Conservation (phyloP, 1,284 basidiomycete species). For the Thelephora terrestris region DNA sequence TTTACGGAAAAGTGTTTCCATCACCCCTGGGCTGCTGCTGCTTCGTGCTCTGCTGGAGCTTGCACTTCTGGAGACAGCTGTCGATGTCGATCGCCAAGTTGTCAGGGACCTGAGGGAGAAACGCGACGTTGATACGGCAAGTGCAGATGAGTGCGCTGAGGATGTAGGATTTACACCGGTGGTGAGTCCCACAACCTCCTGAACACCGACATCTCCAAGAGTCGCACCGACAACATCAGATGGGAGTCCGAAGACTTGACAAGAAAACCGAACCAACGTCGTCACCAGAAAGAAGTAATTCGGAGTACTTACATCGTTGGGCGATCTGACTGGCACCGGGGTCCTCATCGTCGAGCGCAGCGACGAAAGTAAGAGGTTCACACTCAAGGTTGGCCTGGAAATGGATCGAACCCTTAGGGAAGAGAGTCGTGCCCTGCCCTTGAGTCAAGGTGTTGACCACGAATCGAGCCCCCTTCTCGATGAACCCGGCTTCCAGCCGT, state of each 20-base stretch:
- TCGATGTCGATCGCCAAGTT: conserved; percentile 24
- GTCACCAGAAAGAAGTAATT: neutral
- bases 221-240: conserved; percentile 18
- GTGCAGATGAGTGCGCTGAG: neutral
- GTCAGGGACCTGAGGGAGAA: conserved; percentile 22
- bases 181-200: conserved; percentile 15
- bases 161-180: conserved; percentile 1
- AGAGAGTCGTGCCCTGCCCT: conserved; percentile 17
- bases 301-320: conserved; percentile 16
- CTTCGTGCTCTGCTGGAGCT: conserved; percentile 20
- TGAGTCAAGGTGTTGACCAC: conserved; percentile 16
- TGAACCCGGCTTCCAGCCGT: conserved; percentile 15
- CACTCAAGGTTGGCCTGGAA: conserved; percentile 21
- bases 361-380: conserved; percentile 14
- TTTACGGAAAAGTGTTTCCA: conserved; percentile 20
- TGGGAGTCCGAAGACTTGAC: conserved; percentile 21
- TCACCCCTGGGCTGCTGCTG: conserved; percentile 25
- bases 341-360: conserved; percentile 21
- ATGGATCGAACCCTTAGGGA: conserved; percentile 20
- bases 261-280: neutral
- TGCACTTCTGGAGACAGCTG: conserved; percentile 25
- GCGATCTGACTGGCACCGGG: conserved; percentile 18
- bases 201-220: conserved; percentile 18
- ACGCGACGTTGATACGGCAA: neutral
- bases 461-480: conserved; percentile 21